Conservation (phyloP, 495 filamentous ascomycete species). For the Aspergillus nidulans region DNA sequence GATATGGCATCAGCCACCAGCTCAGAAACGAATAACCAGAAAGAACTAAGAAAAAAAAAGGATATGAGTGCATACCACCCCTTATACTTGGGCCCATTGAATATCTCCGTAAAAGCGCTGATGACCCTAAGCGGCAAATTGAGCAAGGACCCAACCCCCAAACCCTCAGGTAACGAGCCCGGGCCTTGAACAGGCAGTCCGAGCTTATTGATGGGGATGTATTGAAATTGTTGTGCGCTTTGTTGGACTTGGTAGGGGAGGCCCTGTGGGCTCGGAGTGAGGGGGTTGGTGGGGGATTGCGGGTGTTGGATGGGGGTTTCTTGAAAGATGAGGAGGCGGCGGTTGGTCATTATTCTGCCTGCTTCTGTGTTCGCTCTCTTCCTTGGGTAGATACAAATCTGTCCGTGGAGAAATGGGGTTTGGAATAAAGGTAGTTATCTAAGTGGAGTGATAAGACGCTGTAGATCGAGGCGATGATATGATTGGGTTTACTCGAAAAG, state of each 20-base stretch:
- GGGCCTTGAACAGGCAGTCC: slow-evolving; percentile 38
- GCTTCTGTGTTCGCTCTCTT: no score
- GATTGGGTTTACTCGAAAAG: neutral
- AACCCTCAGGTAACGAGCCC: slow-evolving; percentile 26
- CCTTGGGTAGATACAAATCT: no score
- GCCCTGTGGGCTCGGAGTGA: neutral
- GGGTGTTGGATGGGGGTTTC: slow-evolving; percentile 2
- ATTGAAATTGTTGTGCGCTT: slow-evolving; percentile 27
- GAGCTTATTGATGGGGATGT: slow-evolving; percentile 41
- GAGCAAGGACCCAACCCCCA: slow-evolving; percentile 13
- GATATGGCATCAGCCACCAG: neutral
- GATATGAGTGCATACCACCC: slow-evolving; percentile 33
- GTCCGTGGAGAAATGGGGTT: no score
- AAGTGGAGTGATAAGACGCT: neutral
- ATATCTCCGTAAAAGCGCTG: slow-evolving; percentile 41
- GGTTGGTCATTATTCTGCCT: slow-evolving; percentile 8
- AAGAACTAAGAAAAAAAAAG: neutral
- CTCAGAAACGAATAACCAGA: neutral
- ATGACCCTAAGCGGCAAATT: slow-evolving; percentile 37
- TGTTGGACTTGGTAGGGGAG: slow-evolving; percentile 26
- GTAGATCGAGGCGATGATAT: neutral
- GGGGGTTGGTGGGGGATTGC: neutral
- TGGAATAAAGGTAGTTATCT: neutral
- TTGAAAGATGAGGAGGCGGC: slow-evolving; percentile 15
- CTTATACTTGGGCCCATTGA: slow-evolving; percentile 43